Percentiles rank a stretch among this genome's conserved stretches.
Evolutionary conservation across 805 yeast genomes (phyloP).

Genomic region (Kodamaea sagamina): DNA sequence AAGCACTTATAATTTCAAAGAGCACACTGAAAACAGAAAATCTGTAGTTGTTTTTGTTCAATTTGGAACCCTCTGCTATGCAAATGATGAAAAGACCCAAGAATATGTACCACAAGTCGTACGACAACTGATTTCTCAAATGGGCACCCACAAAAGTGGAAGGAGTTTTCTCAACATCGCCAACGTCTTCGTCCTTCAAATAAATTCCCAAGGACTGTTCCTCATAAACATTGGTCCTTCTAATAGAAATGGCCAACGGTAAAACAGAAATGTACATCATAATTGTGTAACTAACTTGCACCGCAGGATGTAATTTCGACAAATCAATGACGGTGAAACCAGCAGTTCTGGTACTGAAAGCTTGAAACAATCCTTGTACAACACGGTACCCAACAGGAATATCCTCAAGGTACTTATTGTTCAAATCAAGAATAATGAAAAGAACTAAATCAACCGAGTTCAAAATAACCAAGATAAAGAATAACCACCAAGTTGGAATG

Average conservation of each 20-base stretch:
- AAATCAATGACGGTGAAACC: constrained; percentile 80
- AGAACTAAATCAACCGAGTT: constrained; percentile 79
- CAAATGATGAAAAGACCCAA: constrained; percentile 84
- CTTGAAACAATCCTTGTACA: constrained; percentile 84
- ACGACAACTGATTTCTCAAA: constrained; percentile 86
- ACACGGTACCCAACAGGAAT: constrained; percentile 69
- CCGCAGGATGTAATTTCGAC: constrained; percentile 77
- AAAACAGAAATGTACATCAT: constrained; percentile 98
- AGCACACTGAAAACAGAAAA: constrained; percentile 72
- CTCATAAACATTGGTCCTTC: constrained; percentile 97
- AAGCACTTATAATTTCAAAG: constrained; percentile 91
- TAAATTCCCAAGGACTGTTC: constrained; percentile 97
- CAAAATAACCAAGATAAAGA: constrained; percentile 67
- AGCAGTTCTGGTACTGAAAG: constrained; percentile 90
- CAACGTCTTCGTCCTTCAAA: constrained; percentile 33
- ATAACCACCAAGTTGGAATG: constrained; percentile 93
- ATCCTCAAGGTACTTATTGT: constrained; percentile 45
- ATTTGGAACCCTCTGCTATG: constrained; percentile 74
- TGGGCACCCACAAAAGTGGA: constrained; percentile 79
- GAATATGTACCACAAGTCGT: constrained; percentile 92
- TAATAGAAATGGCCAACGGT: constrained; percentile 93
- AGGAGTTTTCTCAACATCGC: constrained; percentile 44
- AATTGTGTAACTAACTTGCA: constrained; percentile 88
- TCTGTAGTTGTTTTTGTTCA: constrained; percentile 43
- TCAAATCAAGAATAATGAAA: constrained; percentile 75